phyloP scores from a whole-genome alignment of 2,329 filamentous ascomycete species.

The Chrysosporium keratinophilum region DNA sequence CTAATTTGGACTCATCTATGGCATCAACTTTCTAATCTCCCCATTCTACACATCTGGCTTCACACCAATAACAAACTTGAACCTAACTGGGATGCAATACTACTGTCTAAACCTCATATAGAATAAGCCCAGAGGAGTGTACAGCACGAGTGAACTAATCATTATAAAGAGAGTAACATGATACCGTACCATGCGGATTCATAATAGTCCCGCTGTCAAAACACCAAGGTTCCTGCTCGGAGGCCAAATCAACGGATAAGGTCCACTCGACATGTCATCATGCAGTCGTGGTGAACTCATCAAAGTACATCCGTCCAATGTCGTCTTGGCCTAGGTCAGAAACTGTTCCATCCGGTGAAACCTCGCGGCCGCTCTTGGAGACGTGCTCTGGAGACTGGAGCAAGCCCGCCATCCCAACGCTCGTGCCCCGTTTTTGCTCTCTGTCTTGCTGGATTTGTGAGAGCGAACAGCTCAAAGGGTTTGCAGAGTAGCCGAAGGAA shows the following conservation, averaged over 20 bases:
- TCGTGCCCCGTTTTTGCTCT: slow-evolving; percentile 8
- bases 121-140: slow-evolving; percentile 5
- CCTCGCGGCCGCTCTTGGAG: slow-evolving; percentile 17
- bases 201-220: background rate
- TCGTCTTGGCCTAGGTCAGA: slow-evolving; percentile 28
- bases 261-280: background rate
- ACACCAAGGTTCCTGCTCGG: background rate
- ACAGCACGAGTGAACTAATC: background rate
- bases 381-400: slow-evolving; percentile 13
- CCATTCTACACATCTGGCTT: background rate
- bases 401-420: slow-evolving; percentile 1
- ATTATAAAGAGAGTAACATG: background rate
- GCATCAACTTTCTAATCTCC: slow-evolving; percentile 3
- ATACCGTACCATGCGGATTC: background rate
- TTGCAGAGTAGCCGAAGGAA: slow-evolving; percentile 23
- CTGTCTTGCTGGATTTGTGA: slow-evolving; percentile 11
- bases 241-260: background rate
- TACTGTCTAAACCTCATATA: slow-evolving; percentile 9
- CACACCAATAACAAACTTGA: background rate
- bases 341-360: slow-evolving; percentile 28
- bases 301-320: slow-evolving; percentile 27
- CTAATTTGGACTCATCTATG: slow-evolving; percentile 3
- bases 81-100: slow-evolving; percentile 4
- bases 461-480: slow-evolving; percentile 27
- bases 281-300: slow-evolving; percentile 12